Base-by-base conservation (phyloP, 257 asterid genomes). In the Solanum chilense region DNA sequence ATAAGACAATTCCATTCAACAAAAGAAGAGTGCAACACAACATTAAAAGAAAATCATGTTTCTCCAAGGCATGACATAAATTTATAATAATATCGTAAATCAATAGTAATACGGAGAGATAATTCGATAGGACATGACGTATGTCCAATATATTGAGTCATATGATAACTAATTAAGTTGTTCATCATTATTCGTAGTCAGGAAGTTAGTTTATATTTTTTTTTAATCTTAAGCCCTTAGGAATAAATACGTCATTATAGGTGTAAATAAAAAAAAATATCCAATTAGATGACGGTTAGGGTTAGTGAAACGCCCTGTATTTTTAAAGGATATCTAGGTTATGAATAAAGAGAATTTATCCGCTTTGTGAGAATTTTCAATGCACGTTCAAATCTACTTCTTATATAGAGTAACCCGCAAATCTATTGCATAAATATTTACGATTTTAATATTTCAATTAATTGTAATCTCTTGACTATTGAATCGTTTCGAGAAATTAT, bases 351-450 rank as follows among this genome's bases (percentile, higher is more conserved):
- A 3, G 3, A 60, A 7, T 60, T 60, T 4, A 60, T 60, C 1
- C 0, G 0, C 27, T 62, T 10, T 62, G 13, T n/a, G 29, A 23
- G 0, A 23, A 60, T 60, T 60, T 60, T 0, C 3, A 23, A 23
- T 31, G 33, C 33, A 31, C 33, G 33, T 33, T 33, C 12, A 21
- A 0, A 21, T 58, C 0, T 58, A 20, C 13, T 58, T 9, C 1
- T 5, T 7, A 58, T 58, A 58, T 0, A 5, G 13, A 58, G 5
- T 20, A 8, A 20, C 1, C 2, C 66, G 5, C 21, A 20, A 20
- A 27, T 10, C 12, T 58, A 0, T 3, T 45, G 15, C 4, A 12
- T 12, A 12, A 45, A 6, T 45, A 20, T 58, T 58, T 20, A 58
- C 25, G 0, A 58, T 58, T 20, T 0, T 7, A 58, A 58, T 70